These are phyloP conservation scores for Diaporthe helianthi DNA, from an alignment of 2,329 filamentous ascomycete genomes.

Conservation along the genomic window DNA sequence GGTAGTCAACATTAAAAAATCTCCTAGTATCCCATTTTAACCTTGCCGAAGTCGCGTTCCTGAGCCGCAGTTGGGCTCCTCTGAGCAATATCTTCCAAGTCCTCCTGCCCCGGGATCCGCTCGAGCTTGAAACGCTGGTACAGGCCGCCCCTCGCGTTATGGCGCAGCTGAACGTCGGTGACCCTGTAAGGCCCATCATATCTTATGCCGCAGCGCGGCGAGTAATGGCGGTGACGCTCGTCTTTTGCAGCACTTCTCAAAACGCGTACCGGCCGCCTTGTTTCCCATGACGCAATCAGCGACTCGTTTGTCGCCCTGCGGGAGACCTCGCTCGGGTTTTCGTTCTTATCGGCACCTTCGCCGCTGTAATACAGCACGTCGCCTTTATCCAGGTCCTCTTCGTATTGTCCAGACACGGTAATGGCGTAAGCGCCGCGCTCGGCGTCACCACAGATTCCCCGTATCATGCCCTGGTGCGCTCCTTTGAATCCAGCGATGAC, in stretches of 20 bases:
- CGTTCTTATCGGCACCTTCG: constrained; percentile 34
- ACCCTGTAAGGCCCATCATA: constrained; percentile 47
- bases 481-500: constrained; percentile 58
- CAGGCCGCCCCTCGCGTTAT: constrained; percentile 33
- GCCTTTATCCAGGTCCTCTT: constrained; percentile 39
- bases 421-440: constrained; percentile 59
- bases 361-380: constrained; percentile 41
- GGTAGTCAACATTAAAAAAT: background rate
- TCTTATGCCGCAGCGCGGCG: constrained; percentile 41
- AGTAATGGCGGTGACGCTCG: constrained; percentile 19
- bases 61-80: background rate
- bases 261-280: constrained; percentile 40
- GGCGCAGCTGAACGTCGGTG: constrained; percentile 14
- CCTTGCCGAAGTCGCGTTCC: background rate
- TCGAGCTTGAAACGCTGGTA: constrained; percentile 39
- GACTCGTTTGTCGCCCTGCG: constrained; percentile 34
- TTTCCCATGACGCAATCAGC: constrained; percentile 36
- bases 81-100: constrained; percentile 33
- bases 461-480: constrained; percentile 56
- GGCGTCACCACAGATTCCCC: constrained; percentile 58
- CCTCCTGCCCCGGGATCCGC: constrained; percentile 35
- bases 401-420: constrained; percentile 52
- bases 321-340: background rate
- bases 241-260: constrained; percentile 39
- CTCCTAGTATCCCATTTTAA: background rate